Conservation (phyloP, 768 basidiomycete species). For the Boletus sensibilis region DNA sequence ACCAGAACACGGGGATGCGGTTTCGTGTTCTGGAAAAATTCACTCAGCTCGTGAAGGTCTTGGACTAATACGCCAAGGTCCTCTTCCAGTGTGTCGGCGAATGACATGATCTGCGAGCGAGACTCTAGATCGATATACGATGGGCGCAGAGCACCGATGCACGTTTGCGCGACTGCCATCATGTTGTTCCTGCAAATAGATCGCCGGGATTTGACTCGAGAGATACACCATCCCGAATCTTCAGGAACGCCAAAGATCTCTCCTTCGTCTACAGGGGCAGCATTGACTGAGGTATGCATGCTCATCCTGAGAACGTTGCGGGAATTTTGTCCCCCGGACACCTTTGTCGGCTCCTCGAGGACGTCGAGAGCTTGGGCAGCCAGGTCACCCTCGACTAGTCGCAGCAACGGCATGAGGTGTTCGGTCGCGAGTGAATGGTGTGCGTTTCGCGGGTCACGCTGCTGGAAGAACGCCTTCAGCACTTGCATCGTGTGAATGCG, state of each 20-base stretch:
- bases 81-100: slow-evolving; percentile 45
- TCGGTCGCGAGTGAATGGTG: slow-evolving; percentile 79
- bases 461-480: slow-evolving; percentile 85
- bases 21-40: slow-evolving; percentile 60
- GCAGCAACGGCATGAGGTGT: slow-evolving; percentile 85
- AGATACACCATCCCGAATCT: slow-evolving; percentile 85
- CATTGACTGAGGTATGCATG: slow-evolving; percentile 58
- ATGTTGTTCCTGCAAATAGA: slow-evolving; percentile 73
- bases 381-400: slow-evolving; percentile 84
- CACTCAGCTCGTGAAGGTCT: slow-evolving; percentile 72
- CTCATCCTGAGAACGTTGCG: slow-evolving; percentile 92
- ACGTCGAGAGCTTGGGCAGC: slow-evolving; percentile 87
- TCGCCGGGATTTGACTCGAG: slow-evolving; percentile 60
- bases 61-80: slow-evolving; percentile 78
- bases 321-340: slow-evolving; percentile 73
- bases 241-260: slow-evolving; percentile 81
- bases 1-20: slow-evolving; percentile 35
- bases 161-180: slow-evolving; percentile 83
- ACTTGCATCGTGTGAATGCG: slow-evolving; percentile 83
- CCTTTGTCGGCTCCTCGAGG: slow-evolving; percentile 85
- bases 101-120: slow-evolving; percentile 38
- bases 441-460: slow-evolving; percentile 72
- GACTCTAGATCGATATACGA: slow-evolving; percentile 74
- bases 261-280: slow-evolving; percentile 51
- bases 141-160: slow-evolving; percentile 65